phyloP scores from a whole-genome alignment of 805 yeast species.

The Millerozyma miso region DNA sequence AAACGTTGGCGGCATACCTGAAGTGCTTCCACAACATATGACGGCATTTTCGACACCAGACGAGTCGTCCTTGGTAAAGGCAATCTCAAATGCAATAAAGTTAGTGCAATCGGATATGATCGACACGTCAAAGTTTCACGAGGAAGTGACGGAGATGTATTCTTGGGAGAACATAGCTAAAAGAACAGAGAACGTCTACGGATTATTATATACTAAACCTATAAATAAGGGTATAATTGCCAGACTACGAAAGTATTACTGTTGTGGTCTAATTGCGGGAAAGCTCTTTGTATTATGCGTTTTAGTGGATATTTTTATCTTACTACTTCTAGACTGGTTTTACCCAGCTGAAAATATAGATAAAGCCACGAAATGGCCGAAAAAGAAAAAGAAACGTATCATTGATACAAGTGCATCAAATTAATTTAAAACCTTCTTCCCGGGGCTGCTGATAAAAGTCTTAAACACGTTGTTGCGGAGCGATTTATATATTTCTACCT shows the following conservation, averaged over 20 bases:
- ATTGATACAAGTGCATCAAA: conserved; percentile 1
- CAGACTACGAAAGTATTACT: conserved; percentile 61
- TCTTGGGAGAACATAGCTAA: conserved; percentile 88
- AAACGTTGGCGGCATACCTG: conserved; percentile 96
- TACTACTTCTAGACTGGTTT: conserved; percentile 58
- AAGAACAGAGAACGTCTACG: conserved; percentile 81
- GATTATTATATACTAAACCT: conserved; percentile 37
- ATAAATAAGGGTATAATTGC: conserved; percentile 51
- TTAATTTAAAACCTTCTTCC: background rate
- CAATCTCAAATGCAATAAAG: conserved; percentile 67
- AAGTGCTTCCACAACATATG: conserved; percentile 90
- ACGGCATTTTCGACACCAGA: conserved; percentile 87
- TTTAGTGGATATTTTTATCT: conserved; percentile 71
- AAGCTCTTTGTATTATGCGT: conserved; percentile 74
- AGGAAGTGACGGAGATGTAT: conserved; percentile 75
- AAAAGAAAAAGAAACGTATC: conserved; percentile 7
- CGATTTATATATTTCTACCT: background rate
- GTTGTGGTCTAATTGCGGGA: conserved; percentile 82
- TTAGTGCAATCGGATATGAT: conserved; percentile 52
- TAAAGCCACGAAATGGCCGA: conserved; percentile 76
- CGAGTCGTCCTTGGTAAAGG: conserved; percentile 72
- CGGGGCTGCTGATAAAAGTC: background rate
- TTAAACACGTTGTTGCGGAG: background rate
- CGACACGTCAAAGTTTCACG: conserved; percentile 74
- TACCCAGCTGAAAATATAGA: conserved; percentile 74